Conservation (phyloP, 441 rosid genomes). For the Jatropha podagrica region DNA sequence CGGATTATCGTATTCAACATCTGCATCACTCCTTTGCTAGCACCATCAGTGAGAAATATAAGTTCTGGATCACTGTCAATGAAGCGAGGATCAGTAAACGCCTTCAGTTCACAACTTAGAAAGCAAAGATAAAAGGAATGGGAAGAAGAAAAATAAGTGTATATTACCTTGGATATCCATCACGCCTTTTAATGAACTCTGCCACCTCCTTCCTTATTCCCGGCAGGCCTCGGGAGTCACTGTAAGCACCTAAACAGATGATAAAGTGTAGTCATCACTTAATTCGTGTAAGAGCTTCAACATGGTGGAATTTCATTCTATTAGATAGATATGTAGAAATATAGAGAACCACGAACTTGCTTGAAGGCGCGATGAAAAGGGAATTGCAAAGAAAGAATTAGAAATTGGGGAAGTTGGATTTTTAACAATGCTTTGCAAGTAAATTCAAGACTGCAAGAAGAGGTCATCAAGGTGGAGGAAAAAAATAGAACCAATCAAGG, state of each 20-base stretch:
- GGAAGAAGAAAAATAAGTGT: background rate
- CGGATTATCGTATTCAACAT: constrained; percentile 79
- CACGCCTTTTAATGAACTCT: constrained; percentile 86
- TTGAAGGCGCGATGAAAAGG: background rate
- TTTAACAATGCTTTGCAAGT: background rate
- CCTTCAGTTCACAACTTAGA: constrained; percentile 15
- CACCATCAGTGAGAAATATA: constrained; percentile 96
- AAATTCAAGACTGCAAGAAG: background rate
- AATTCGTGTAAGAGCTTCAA: background rate
- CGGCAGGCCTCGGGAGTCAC: constrained; percentile 91
- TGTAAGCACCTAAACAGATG: constrained; percentile 75
- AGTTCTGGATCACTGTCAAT: constrained; percentile 84
- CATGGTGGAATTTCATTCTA: background rate
- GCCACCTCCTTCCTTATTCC: constrained; percentile 95
- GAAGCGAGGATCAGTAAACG: constrained; percentile 24
- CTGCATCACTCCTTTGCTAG: constrained; percentile 99
- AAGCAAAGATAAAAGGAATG: constrained; percentile 1
- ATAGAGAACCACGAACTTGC: background rate
- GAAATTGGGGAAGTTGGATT: background rate
- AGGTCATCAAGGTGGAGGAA: background rate
- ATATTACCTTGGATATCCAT: constrained; percentile 89
- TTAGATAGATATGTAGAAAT: background rate
- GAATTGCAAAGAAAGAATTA: background rate
- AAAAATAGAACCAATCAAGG: background rate
- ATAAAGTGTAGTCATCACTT: constrained; percentile 13